Evolutionary conservation across 495 filamentous ascomycete genomes (phyloP).

Genomic region (Cairneyella variabilis): DNA sequence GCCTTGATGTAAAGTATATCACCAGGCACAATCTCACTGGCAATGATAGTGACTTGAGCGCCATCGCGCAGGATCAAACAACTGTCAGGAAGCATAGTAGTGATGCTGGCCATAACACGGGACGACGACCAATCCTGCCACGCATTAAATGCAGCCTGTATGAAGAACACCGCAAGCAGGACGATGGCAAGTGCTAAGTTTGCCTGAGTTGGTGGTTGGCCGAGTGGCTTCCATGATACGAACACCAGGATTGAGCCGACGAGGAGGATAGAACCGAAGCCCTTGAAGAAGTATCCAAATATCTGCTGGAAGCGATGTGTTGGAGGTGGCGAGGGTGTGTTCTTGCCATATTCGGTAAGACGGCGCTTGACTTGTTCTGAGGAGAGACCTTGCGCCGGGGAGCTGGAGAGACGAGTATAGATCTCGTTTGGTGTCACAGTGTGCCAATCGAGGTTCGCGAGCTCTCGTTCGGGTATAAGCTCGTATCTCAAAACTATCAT

Average conservation of each 20-base stretch:
- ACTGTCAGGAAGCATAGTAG: conserved; percentile 63
- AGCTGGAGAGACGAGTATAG: conserved; percentile 48
- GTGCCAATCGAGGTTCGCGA: conserved; percentile 52
- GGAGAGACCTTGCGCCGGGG: conserved; percentile 46
- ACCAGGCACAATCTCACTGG: conserved; percentile 61
- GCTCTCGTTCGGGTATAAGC: conserved; percentile 24
- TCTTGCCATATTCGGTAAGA: conserved; percentile 55
- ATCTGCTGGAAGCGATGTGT: conserved; percentile 53
- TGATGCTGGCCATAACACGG: conserved; percentile 62
- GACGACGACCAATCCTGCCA: conserved; percentile 62
- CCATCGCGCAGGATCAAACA: conserved; percentile 60
- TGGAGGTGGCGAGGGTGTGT: conserved; percentile 54
- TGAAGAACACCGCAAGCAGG: conserved; percentile 57
- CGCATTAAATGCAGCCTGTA: conserved; percentile 66
- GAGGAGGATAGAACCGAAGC: conserved; percentile 63
- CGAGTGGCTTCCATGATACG: conserved; percentile 66
- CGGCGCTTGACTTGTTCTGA: conserved; percentile 41
- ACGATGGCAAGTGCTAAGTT: conserved; percentile 68
- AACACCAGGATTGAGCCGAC: conserved; percentile 62
- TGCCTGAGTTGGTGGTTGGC: conserved; percentile 56
- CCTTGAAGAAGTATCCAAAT: conserved; percentile 67
- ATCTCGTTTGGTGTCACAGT: conserved; percentile 49
- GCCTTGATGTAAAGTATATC: conserved; percentile 60
- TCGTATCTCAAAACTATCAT: background rate
- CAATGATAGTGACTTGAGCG: conserved; percentile 40